Conservation (phyloP, 2,329 filamentous ascomycete species). For the Pseudomassariella vexata region DNA sequence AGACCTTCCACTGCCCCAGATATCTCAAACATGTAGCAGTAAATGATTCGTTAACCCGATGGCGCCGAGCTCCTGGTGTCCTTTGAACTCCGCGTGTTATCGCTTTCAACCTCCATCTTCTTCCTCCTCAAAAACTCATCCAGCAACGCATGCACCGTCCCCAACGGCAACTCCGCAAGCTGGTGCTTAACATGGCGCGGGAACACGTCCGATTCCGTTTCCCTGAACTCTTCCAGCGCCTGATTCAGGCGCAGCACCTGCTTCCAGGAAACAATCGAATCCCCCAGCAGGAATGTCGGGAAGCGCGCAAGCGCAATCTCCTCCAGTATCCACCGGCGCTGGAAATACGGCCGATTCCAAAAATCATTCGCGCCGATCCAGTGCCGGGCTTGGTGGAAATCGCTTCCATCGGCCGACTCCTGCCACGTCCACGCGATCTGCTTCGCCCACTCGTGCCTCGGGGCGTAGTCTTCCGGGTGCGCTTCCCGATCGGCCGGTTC, state of each 20-base stretch:
- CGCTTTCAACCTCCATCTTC: too few relatives aligned
- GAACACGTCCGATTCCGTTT: slow-evolving; percentile 23
- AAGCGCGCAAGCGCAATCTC: slow-evolving; percentile 27
- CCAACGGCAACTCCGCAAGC: slow-evolving; percentile 15
- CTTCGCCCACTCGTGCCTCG: slow-evolving; percentile 23
- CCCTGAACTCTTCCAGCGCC: slow-evolving; percentile 28
- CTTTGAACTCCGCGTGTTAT: too few relatives aligned
- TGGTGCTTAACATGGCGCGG: slow-evolving; percentile 12
- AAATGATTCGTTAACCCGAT: too few relatives aligned
- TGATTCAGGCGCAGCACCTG: slow-evolving; percentile 27
- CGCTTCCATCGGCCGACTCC: background rate
- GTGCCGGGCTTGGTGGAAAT: too few relatives aligned
- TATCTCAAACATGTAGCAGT: too few relatives aligned
- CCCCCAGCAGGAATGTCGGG: slow-evolving; percentile 23
- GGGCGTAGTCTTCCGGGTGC: slow-evolving; percentile 28
- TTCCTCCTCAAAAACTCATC: slow-evolving; percentile 7
- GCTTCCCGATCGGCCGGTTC: slow-evolving; percentile 26
- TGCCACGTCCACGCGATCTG: slow-evolving; percentile 18
- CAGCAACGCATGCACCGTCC: slow-evolving; percentile 7
- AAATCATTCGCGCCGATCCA: slow-evolving; percentile 21
- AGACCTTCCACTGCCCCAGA: too few relatives aligned
- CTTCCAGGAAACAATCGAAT: slow-evolving; percentile 29
- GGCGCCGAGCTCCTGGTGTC: too few relatives aligned
- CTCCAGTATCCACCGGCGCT: slow-evolving; percentile 30
- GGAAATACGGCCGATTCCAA: slow-evolving; percentile 26